Conservation (phyloP, 257 asterid species). For the Solanum habrochaites region DNA sequence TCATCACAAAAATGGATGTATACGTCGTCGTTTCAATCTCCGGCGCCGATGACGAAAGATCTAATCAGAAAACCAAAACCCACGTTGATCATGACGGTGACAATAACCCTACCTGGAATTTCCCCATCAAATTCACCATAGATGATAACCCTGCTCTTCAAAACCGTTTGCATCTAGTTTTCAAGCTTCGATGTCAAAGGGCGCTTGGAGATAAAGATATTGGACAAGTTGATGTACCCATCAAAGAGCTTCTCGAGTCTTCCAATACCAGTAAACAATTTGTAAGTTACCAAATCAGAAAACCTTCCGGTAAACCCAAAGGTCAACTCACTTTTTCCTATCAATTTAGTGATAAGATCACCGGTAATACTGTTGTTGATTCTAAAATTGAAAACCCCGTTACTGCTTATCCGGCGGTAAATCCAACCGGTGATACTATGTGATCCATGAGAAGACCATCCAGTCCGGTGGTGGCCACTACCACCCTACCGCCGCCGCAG, state of each 20-base stretch:
- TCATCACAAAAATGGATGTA: slow-evolving; percentile 47
- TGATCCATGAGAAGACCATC: no score
- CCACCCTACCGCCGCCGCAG: slow-evolving; percentile 7
- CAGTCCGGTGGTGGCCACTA: slow-evolving; percentile 27
- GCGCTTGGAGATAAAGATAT: slow-evolving; percentile 51
- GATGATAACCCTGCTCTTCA: slow-evolving; percentile 47
- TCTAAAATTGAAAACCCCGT: slow-evolving; percentile 9
- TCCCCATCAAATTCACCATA: slow-evolving; percentile 44
- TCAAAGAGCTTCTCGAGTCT: slow-evolving; percentile 51
- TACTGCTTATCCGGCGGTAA: slow-evolving; percentile 31
- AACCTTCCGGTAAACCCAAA: slow-evolving; percentile 65
- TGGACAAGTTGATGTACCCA: slow-evolving; percentile 59
- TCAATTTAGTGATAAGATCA: slow-evolving; percentile 29
- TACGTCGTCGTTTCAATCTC: slow-evolving; percentile 50
- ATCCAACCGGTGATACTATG: no score
- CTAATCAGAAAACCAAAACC: slow-evolving; percentile 34
- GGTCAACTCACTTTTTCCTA: slow-evolving; percentile 64
- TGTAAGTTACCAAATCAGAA: slow-evolving; percentile 68
- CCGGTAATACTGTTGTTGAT: neutral
- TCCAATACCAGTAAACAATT: slow-evolving; percentile 15
- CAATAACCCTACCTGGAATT: slow-evolving; percentile 57
- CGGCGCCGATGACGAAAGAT: slow-evolving; percentile 28
- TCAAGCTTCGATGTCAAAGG: slow-evolving; percentile 41
- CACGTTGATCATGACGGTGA: slow-evolving; percentile 40
- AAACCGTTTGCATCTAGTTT: slow-evolving; percentile 43